phyloP scores from a whole-genome alignment of 2,329 filamentous ascomycete species.

The Plenodomus biglobosus region DNA sequence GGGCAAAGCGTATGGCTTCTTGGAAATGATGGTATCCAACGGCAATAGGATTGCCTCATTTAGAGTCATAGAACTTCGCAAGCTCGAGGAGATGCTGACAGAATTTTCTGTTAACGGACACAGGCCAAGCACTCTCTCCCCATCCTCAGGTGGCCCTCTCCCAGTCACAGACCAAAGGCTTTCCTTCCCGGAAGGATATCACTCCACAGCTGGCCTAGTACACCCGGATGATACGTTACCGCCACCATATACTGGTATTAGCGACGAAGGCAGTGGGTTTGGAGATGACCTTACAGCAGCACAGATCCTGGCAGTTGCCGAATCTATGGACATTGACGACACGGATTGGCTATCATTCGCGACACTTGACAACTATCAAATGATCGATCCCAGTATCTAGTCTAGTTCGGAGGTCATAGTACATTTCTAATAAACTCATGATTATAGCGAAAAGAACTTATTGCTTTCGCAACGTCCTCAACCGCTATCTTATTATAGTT shows the following conservation, averaged over 20 bases:
- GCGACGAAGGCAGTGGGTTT: slow-evolving; percentile 28
- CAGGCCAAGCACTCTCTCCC: slow-evolving; percentile 5
- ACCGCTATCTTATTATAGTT: slow-evolving; percentile 13
- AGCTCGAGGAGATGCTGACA: slow-evolving; percentile 47
- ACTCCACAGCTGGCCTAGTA: slow-evolving; percentile 10
- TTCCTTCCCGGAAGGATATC: slow-evolving; percentile 10
- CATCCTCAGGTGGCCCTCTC: slow-evolving; percentile 3
- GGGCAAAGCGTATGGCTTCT: slow-evolving; percentile 47
- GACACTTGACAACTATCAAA: slow-evolving; percentile 46
- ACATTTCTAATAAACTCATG: too few species aligned
- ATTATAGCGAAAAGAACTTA: too few species aligned
- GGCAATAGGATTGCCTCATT: slow-evolving; percentile 53
- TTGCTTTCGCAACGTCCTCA: too few species aligned
- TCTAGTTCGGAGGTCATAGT: not conserved
- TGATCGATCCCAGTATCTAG: slow-evolving; percentile 17
- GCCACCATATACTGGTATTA: slow-evolving; percentile 19
- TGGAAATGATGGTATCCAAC: slow-evolving; percentile 52
- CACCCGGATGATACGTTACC: slow-evolving; percentile 12
- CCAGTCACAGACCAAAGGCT: slow-evolving; percentile 4
- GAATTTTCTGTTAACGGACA: slow-evolving; percentile 25
- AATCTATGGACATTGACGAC: slow-evolving; percentile 50
- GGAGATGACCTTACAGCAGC: slow-evolving; percentile 48
- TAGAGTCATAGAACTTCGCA: slow-evolving; percentile 50
- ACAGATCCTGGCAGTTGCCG: slow-evolving; percentile 53
- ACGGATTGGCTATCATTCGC: slow-evolving; percentile 53